Evolutionary conservation across 306 rosid genomes (phyloP).

Genomic region (Urtica urens): DNA sequence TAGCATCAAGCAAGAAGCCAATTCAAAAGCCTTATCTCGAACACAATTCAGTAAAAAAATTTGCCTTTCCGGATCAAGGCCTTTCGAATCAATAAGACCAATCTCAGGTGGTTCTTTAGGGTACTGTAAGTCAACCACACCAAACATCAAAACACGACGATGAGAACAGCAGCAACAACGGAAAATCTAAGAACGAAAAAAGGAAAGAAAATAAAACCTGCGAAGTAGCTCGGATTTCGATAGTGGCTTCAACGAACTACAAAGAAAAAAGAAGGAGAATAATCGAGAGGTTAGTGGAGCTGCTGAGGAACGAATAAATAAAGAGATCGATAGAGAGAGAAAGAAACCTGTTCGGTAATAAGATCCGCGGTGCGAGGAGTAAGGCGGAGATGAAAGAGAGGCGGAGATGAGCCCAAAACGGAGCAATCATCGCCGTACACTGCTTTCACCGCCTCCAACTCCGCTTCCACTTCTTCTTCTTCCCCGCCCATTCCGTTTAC

Average conservation of each 20-base stretch:
- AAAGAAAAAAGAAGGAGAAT: neutral
- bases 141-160: neutral
- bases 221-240: constrained; percentile 34
- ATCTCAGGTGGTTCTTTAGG: constrained; percentile 54
- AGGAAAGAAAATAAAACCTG: constrained; percentile 37
- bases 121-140: constrained; percentile 36
- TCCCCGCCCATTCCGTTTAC: constrained; percentile 18
- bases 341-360: constrained; percentile 51
- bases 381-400: constrained; percentile 52
- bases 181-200: neutral
- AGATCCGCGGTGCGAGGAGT: constrained; percentile 86
- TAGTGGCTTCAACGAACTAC: constrained; percentile 68
- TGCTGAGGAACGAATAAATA: no score
- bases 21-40: constrained; percentile 39
- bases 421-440: constrained; percentile 57
- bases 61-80: constrained; percentile 54
- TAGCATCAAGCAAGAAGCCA: constrained; percentile 58
- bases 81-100: constrained; percentile 49
- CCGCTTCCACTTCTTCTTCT: constrained; percentile 43
- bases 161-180: neutral
- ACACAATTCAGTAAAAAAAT: constrained; percentile 29
- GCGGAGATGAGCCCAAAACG: constrained; percentile 45
- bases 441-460: constrained; percentile 64
- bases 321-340: neutral
- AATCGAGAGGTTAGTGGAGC: neutral